Evolutionary conservation across 129 eudicot genomes (phyloP).

Genomic region (Smallanthus sonchifolius): DNA sequence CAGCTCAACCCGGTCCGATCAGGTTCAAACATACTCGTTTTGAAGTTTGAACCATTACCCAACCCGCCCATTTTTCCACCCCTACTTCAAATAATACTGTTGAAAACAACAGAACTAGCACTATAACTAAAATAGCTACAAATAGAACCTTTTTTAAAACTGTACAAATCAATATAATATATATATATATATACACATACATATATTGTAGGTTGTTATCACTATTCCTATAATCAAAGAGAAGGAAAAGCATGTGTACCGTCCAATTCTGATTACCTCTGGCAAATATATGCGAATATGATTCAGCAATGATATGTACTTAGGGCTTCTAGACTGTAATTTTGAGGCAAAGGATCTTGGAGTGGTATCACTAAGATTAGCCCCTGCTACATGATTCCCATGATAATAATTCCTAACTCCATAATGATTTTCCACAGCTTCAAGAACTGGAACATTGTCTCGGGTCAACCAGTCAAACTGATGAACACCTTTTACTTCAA

Average conservation of each 20-base stretch:
- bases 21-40: neutral
- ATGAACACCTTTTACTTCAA: slow-evolving; percentile 98
- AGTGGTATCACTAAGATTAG: slow-evolving; percentile 70
- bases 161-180: neutral
- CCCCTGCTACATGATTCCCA: slow-evolving; percentile 78
- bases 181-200: no score
- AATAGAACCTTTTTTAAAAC: neutral
- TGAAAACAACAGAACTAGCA: slow-evolving; percentile 4
- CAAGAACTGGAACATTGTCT: slow-evolving; percentile 95
- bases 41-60: neutral
- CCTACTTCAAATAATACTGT: neutral
- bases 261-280: slow-evolving; percentile 60
- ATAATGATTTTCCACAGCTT: slow-evolving; percentile 84
- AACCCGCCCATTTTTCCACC: neutral
- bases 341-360: slow-evolving; percentile 93
- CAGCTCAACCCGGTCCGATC: neutral
- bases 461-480: slow-evolving; percentile 98
- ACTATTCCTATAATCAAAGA: slow-evolving; percentile 12
- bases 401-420: slow-evolving; percentile 81
- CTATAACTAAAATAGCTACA: neutral
- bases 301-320: slow-evolving; percentile 93
- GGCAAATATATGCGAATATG: slow-evolving; percentile 98
- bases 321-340: slow-evolving; percentile 95
- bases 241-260: slow-evolving; percentile 20
- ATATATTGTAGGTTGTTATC: slow-evolving; percentile 5